A percentile compares a stretch with the other conserved stretches of the same genome.
These are phyloP conservation scores for Myxozyma neotropica DNA, from an alignment of 805 yeast genomes.

Conservation along the genomic window DNA sequence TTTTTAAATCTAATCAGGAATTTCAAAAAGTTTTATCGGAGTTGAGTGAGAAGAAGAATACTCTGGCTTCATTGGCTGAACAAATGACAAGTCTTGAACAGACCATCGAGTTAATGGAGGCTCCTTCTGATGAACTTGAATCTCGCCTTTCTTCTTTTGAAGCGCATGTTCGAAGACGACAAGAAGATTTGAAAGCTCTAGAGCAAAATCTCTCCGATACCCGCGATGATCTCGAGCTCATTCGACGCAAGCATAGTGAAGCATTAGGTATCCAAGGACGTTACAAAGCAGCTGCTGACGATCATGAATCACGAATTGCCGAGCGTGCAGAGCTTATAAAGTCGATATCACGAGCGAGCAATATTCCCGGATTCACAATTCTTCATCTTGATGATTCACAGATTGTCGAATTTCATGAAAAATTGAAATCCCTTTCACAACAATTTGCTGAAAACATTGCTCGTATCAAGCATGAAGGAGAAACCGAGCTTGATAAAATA, in stretches of 20 bases:
- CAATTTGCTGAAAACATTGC: conserved; percentile 17
- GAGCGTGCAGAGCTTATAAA: conserved; percentile 26
- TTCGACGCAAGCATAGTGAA: conserved; percentile 44
- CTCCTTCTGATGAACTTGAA: conserved; percentile 48
- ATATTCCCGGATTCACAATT: conserved; percentile 24
- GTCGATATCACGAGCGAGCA: conserved; percentile 8
- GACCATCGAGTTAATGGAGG: conserved; percentile 52
- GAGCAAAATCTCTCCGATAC: conserved; percentile 36
- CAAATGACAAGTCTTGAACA: conserved; percentile 56
- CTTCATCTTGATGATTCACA: conserved; percentile 13
- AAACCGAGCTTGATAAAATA: conserved; percentile 39
- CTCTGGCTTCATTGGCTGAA: conserved; percentile 49
- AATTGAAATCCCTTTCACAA: conserved; percentile 1
- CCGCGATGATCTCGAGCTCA: conserved; percentile 37
- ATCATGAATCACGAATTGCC: conserved; percentile 22
- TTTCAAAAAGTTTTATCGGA: conserved; percentile 72
- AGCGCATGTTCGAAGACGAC: conserved; percentile 33
- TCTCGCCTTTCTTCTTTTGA: conserved; percentile 50
- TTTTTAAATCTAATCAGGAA: conserved; percentile 78
- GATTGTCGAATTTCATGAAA: conserved; percentile 14
- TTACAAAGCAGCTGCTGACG: conserved; percentile 48
- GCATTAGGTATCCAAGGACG: conserved; percentile 59
- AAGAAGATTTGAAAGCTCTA: conserved; percentile 37
- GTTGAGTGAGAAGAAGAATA: conserved; percentile 58
- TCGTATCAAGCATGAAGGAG: conserved; percentile 36